Evolutionary conservation across 2,329 filamentous ascomycete species (phyloP), one percentile per base, ranked within the genome.

Genomic region (Colletotrichum brevisporum): DNA sequence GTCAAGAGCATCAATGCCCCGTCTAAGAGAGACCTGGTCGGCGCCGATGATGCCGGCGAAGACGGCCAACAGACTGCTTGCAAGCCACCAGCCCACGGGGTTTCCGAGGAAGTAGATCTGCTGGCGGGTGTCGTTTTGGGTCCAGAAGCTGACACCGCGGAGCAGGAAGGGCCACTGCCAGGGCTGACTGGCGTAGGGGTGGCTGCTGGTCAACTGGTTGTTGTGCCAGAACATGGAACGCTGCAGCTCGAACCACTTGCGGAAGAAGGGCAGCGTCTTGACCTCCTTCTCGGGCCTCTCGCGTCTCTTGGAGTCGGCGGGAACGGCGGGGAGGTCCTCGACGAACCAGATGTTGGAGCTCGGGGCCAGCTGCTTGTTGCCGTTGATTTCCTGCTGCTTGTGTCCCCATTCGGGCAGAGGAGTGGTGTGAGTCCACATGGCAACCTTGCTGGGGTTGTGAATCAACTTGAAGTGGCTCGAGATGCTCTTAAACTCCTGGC

Each of bases 191-290:
- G 96, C 90, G 80, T 99, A 99, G 1, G 96, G 96, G 80, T 99
- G 96, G 78, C 94, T 97, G 84, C 94, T 97, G 52, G 96, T 99
- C 78, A 99, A 85, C 76, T 97, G 95, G 81, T 95, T 98, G 88
- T 99, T 99, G 87, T 99, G 96, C 88, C 93, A 95, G 88, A 99
- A 99, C 95, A 99, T 99, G 75, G 95, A 94, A 57, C 95, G 90
- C 83, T 99, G 96, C 67, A 99, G 88, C 85, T 99, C 96, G 73
- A 98, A 90, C 87, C 95, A 99, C 85, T 99, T 99, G 77, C 89
- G 90, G 73, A 98, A 83, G 88, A 99, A 99, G 18, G 95, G 91
- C 76, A 98, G 80, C 21, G 86, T 86, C 86, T 97, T 98, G 78
- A 95, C 88, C 83, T 95, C 88, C 75, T 90, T 91, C 76, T 91